Evolutionary conservation across 1,284 basidiomycete genomes (phyloP).

Genomic region (Erythrobasidium hasegawianum): DNA sequence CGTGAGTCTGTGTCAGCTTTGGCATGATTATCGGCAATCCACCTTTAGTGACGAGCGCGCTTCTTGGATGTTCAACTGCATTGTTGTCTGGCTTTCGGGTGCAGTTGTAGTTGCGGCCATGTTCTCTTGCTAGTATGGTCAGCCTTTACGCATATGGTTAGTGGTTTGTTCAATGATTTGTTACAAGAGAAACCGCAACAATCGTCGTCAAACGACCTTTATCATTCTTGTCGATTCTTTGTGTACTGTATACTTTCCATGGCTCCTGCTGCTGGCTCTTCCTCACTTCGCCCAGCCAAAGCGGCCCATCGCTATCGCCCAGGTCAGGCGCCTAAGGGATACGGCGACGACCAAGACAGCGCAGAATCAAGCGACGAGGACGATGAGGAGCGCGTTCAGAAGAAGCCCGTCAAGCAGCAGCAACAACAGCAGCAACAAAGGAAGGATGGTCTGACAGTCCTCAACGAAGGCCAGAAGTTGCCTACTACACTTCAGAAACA

Average conservation of each 20-base stretch:
- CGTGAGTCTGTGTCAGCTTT: not conserved
- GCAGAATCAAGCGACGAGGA: constrained; percentile 18
- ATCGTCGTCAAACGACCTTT: too few relatives aligned
- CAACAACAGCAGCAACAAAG: too few relatives aligned
- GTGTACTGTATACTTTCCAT: too few relatives aligned
- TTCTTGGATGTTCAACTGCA: not conserved
- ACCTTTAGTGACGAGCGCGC: constrained; percentile 4
- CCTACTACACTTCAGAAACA: constrained; percentile 7
- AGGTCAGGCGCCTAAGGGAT: constrained; percentile 29
- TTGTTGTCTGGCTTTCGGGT: not conserved
- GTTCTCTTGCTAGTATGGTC: too few relatives aligned
- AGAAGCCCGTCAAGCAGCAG: constrained; percentile 5
- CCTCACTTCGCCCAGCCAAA: constrained; percentile 11
- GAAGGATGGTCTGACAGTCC: constrained; percentile 23
- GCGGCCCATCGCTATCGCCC: constrained; percentile 32
- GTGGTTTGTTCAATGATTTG: too few relatives aligned
- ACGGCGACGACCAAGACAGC: not conserved
- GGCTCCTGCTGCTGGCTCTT: constrained; percentile 20
- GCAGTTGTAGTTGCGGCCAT: too few relatives aligned
- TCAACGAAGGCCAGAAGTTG: constrained; percentile 17
- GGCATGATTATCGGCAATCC: not conserved
- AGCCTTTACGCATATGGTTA: too few relatives aligned
- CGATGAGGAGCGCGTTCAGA: constrained; percentile 1
- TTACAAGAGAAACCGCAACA: too few relatives aligned
- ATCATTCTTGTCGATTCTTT: too few relatives aligned